Conservation (phyloP, 768 basidiomycete genomes). For the Krasilnikovozyma curviuscula region DNA sequence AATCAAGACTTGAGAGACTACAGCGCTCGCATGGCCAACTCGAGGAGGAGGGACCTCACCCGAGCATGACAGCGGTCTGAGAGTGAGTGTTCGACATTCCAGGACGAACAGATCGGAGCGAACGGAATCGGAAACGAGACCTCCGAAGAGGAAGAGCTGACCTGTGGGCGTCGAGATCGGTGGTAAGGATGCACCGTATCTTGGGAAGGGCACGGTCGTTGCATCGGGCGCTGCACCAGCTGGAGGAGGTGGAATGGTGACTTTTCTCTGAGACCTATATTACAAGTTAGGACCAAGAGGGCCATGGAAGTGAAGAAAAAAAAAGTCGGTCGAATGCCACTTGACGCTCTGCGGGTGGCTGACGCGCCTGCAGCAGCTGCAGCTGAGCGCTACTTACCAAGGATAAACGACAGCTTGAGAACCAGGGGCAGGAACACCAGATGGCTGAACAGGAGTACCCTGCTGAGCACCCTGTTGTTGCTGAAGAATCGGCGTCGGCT, state of each 20-base stretch:
- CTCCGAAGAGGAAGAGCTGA: constrained; percentile 90
- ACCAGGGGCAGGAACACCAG: too few species aligned
- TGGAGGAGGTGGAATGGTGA: constrained; percentile 13
- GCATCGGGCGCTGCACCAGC: constrained; percentile 12
- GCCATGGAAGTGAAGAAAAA: too few species aligned
- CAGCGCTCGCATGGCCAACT: constrained; percentile 91
- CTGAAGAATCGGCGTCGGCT: too few species aligned
- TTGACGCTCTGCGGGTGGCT: too few species aligned
- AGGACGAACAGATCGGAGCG: constrained; percentile 89
- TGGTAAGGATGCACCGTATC: constrained; percentile 86
- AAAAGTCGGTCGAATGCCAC: too few species aligned
- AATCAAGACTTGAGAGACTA: constrained; percentile 85
- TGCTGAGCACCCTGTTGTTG: too few species aligned
- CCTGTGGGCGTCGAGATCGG: constrained; percentile 42
- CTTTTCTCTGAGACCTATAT: too few species aligned
- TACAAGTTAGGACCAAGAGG: too few species aligned
- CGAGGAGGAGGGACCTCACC: constrained; percentile 75
- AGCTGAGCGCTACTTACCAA: too few species aligned
- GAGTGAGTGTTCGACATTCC: constrained; percentile 33
- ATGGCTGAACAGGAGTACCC: too few species aligned
- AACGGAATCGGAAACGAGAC: constrained; percentile 74
- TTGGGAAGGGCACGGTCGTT: constrained; percentile 79
- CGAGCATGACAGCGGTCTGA: constrained; percentile 62
- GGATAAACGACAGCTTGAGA: too few species aligned
- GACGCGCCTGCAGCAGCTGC: too few species aligned